Evolutionary conservation across 192 early-diverging fungal genomes (phyloP), one percentile per base, ranked within the genome.

Genomic region (Fimicolochytrium jonesii): DNA sequence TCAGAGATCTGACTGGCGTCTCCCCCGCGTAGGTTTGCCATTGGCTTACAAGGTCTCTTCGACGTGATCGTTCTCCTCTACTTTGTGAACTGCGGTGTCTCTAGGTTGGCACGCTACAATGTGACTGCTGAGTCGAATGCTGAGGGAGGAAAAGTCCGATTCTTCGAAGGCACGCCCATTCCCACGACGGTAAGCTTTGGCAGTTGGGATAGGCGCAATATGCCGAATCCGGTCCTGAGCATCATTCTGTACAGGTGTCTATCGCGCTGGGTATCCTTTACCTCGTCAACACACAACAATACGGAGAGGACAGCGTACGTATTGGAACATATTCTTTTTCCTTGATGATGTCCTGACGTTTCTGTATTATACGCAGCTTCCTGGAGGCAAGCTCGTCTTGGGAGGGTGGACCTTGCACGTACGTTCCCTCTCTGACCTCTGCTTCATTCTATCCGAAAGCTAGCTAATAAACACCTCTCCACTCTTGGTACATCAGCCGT

Each of bases 161-260:
- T 89, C 61, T 95, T 93, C 74, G 90, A 95, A 67, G 93, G 93
- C 29, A 91, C 91, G 6, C 93, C 93, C 5, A 94, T 95, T 44
- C 93, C 92, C 1, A 89, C 88, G 5, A 66, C 65, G 1, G 48
- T 62, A 15, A 17, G 53, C 11, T 32, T 58, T 13, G 11, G 7
- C 33, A 9, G 29, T 10, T 6, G 13, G 25, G 2, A 29, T 52
- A n/a, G n/a, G n/a, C n/a, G n/a, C n/a, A n/a, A n/a, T n/a, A n/a
- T n/a, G n/a, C n/a, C n/a, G n/a, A n/a, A n/a, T n/a, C n/a, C n/a
- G n/a, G n/a, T n/a, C n/a, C n/a, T n/a, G n/a, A n/a, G n/a, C n/a
- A n/a, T n/a, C n/a, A n/a, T n/a, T n/a, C n/a, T 46, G 6, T 22
- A 6, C 42, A 22, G 48, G 56, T 60, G 20, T 6, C 26, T 2